Base-by-base conservation (phyloP, 768 basidiomycete species). In the Amanita brunnescens region DNA sequence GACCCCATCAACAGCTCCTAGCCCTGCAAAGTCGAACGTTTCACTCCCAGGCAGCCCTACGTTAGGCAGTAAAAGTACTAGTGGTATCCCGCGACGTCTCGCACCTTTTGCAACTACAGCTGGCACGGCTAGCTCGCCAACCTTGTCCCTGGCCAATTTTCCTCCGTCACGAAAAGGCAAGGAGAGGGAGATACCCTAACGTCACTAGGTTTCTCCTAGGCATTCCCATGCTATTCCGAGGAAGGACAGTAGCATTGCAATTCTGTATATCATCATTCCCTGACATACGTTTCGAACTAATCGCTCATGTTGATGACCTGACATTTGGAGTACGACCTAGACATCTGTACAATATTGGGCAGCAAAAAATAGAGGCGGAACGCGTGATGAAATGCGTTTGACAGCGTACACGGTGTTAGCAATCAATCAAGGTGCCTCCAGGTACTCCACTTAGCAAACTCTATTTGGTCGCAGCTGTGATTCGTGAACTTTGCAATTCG, bases 41-140 rank as follows among this genome's bases (percentile, higher is more conserved):
- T 73, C 70, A 5, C 59, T 68, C 18, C 69, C 71, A 14, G 60
- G 58, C 2, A 70, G 66, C 23, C 70, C 73, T 20, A 16, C 61
- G 58, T 12, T 37, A 47, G 29, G 48, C 35, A 42, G 30, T 41
- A 21, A 48, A 48, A 16, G 56, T 56, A 53, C 49, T 61, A 14
- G 37, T 53, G 10, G 52, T 24, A 55, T 51, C 29, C 50, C 61
- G 18, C 56, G 70, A 43, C 60, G 70, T 51, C 55, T 70, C 37
- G 57, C 65, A 24, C 66, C 70, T 13, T 54, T 68, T 34, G 50
- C 60, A 18, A 55, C 56, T 6, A 46, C 61, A 24, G 58, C 53
- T n/a, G 59, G 58, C 3, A 64, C 62, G 54, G 61, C 65, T 3
- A 73, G 71, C 49, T 65, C 70, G 13, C 70, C 70, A 2, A 68